Conservation (phyloP, 768 basidiomycete genomes). For the Leccinum sublutescens region DNA sequence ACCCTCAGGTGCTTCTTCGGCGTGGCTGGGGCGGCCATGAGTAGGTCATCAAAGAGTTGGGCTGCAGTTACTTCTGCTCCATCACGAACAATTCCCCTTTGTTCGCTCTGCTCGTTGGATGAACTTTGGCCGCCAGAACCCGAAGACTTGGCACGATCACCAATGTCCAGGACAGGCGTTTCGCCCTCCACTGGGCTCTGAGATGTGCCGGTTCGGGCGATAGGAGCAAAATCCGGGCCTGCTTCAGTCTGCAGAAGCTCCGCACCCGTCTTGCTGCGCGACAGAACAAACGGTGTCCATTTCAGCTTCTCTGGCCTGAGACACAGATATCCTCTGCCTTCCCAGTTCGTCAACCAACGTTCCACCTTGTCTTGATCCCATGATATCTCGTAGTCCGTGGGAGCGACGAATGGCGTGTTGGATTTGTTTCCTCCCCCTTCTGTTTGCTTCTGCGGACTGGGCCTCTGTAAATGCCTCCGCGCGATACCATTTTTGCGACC, state of each 20-base stretch:
- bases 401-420: constrained; percentile 58
- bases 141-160: constrained; percentile 17
- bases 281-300: constrained; percentile 90
- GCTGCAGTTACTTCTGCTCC: constrained; percentile 24
- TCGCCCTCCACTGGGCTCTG: constrained; percentile 22
- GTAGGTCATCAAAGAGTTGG: constrained; percentile 33
- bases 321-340: constrained; percentile 72
- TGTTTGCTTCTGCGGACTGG: constrained; percentile 44
- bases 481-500: constrained; percentile 65
- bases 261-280: constrained; percentile 38
- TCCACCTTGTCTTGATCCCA: constrained; percentile 71
- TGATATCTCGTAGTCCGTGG: constrained; percentile 67
- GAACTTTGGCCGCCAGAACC: constrained; percentile 11
- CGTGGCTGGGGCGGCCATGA: constrained; percentile 19
- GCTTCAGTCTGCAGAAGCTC: constrained; percentile 26
- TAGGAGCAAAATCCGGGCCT: constrained; percentile 13
- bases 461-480: constrained; percentile 59
- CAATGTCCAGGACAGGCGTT: constrained; percentile 22
- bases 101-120: constrained; percentile 18
- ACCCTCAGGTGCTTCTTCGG: constrained; percentile 20
- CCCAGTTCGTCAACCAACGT: constrained; percentile 66
- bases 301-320: constrained; percentile 83
- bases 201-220: constrained; percentile 8
- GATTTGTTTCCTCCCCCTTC: constrained; percentile 35
- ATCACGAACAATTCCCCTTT: constrained; percentile 2